These are phyloP conservation scores for Nakazawaea sp. DNA, from an alignment of 805 yeast genomes.

Conservation along the genomic window DNA sequence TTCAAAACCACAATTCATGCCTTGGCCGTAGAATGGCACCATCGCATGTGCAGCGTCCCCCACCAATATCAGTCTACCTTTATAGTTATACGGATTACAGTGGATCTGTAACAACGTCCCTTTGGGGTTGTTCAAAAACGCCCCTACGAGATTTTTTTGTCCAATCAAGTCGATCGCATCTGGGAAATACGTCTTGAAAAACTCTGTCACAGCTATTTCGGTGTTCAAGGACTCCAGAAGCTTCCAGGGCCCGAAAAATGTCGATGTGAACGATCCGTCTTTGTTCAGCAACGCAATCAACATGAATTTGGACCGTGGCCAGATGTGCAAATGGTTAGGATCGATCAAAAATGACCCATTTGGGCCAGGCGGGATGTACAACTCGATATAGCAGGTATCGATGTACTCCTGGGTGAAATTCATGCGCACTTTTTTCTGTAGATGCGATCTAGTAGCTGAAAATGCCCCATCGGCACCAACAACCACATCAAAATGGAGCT, in stretches of 20 bases:
- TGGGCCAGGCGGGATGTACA: constrained; percentile 59
- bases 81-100: constrained; percentile 61
- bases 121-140: constrained; percentile 55
- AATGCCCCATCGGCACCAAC: constrained; percentile 87
- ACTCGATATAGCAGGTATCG: constrained; percentile 77
- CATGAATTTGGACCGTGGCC: constrained; percentile 89
- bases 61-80: constrained; percentile 57
- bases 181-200: constrained; percentile 57
- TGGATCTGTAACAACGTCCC: constrained; percentile 73
- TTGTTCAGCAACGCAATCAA: constrained; percentile 80
- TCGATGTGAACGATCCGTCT: constrained; percentile 85
- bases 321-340: constrained; percentile 79
- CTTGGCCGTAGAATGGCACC: constrained; percentile 99
- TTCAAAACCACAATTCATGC: constrained; percentile 94
- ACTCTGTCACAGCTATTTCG: constrained; percentile 31
- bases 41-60: constrained; percentile 96
- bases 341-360: constrained; percentile 41
- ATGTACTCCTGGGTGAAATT: constrained; percentile 70
- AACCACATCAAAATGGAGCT: constrained; percentile 43
- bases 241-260: constrained; percentile 79
- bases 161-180: constrained; percentile 75
- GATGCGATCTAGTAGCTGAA: constrained; percentile 61
- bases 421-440: constrained; percentile 65
- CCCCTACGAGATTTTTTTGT: constrained; percentile 37
- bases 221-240: constrained; percentile 47